phyloP scores from a whole-genome alignment of 2,329 filamentous ascomycete genomes.

The Dendryphion nanum region DNA sequence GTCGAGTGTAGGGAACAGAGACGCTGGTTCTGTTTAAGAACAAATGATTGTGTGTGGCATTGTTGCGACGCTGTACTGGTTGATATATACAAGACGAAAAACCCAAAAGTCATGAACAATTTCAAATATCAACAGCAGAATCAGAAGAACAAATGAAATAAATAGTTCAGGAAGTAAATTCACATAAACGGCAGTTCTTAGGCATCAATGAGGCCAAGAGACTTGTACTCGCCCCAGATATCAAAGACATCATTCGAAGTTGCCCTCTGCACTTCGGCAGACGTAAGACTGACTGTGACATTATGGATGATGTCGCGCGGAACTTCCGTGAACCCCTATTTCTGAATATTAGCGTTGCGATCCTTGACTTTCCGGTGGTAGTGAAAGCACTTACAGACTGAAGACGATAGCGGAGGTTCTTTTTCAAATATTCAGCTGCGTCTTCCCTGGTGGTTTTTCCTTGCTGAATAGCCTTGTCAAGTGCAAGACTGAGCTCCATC shows the following conservation, averaged over 20 bases:
- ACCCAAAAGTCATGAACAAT: too few species aligned
- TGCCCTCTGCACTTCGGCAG: conserved; percentile 13
- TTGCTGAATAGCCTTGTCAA: not conserved
- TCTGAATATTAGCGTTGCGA: not conserved
- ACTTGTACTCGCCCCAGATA: conserved; percentile 12
- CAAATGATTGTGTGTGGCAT: too few species aligned
- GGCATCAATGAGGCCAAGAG: conserved; percentile 11
- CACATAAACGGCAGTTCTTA: too few species aligned
- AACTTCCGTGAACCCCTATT: conserved; percentile 7
- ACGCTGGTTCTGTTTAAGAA: too few species aligned
- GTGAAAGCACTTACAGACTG: not conserved
- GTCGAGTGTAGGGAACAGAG: too few species aligned
- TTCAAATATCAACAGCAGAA: too few species aligned
- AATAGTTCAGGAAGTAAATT: not conserved
- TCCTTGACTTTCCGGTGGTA: too few species aligned
- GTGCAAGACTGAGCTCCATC: not conserved
- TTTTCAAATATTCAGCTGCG: conserved; percentile 3
- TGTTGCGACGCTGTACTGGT: too few species aligned
- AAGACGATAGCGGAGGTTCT: conserved; percentile 2
- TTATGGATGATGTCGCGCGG: conserved; percentile 8
- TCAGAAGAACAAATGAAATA: too few species aligned
- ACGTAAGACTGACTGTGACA: conserved; percentile 10
- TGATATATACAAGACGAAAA: too few species aligned
- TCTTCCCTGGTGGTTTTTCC: conserved; percentile 1
- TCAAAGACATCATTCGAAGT: conserved; percentile 15